Evolutionary conservation across 176 grass and related monocot species (phyloP), one percentile per base, ranked within the genome.

Genomic region (Eleusine coracana): DNA sequence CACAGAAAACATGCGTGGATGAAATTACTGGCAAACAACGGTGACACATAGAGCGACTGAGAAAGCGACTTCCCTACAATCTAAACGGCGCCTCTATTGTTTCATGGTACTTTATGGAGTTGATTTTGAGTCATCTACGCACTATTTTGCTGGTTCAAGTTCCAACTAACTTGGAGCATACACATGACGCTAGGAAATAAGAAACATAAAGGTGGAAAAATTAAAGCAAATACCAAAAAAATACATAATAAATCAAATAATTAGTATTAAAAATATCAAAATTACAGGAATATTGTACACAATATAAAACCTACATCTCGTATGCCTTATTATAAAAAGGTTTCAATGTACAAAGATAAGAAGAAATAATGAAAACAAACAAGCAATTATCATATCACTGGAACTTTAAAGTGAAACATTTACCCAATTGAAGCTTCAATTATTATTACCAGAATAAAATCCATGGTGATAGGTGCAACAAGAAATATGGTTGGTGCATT

Each of bases 1-100:
- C 6, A 1, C 41, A 44, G 41, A 44, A 44, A 9, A 44, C 41
- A 44, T 44, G 41, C 5, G 41, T 44, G 41, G 9, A 45, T 3
- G 74, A 78, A 15, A 45, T 56, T 66, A 45, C 17, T 0, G 18
- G 37, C 68, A 88, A 12, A 52, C 60, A 31, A 88, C 62, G 61
- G 82, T 40, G 76, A 85, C 82, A 5, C 66, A 9, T 9, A 44
- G 41, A 44, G 6, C 9, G 41, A 44, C 41, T 10, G 41, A 44
- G 31, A 44, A 44, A 44, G 1, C 41, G 9, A 44, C 41, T 44
- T 44, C 41, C 9, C 41, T 7, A 1, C 41, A 44, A 9, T 44
- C 41, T 44, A 44, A 44, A 44, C 31, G 31, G 31, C 31, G 31
- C 31, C 31, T 34, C 31, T 34, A 2, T 44, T 44, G 41, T 13